phyloP scores from a whole-genome alignment of 202 grass and related monocot genomes.

The Saccharum hybrid region DNA sequence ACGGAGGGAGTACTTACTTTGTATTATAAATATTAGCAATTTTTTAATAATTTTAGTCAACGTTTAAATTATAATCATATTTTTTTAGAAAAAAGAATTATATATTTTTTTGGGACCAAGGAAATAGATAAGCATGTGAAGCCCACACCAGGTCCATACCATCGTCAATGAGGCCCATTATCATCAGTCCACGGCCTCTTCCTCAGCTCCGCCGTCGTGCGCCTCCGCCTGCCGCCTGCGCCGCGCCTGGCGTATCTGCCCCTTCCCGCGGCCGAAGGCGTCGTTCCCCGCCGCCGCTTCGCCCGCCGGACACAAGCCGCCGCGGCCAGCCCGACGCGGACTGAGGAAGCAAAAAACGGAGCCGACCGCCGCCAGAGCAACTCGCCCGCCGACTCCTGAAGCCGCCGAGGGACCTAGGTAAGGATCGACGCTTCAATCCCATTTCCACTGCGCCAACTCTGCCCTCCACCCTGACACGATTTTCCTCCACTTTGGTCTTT shows the following conservation, averaged over 20 bases:
- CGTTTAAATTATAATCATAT: too few relatives aligned
- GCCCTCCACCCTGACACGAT: neutral
- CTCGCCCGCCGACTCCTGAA: neutral
- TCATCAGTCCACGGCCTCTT: slow-evolving; percentile 13
- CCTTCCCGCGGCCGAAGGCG: neutral
- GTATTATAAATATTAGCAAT: too few relatives aligned
- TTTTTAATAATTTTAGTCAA: too few relatives aligned
- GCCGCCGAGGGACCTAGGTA: neutral
- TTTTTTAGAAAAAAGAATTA: too few relatives aligned
- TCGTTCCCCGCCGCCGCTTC: neutral
- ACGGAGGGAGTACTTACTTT: too few relatives aligned
- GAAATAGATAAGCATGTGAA: too few relatives aligned
- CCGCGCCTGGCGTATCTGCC: neutral
- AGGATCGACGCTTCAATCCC: neutral
- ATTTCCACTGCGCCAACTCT: neutral
- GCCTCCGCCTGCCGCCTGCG: neutral
- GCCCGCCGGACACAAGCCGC: neutral
- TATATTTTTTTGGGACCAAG: too few relatives aligned
- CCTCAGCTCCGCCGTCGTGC: neutral
- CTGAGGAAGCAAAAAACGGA: neutral
- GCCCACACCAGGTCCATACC: neutral
- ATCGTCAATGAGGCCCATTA: slow-evolving; percentile 6
- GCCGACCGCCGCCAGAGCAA: neutral
- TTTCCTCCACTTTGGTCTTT: neutral
- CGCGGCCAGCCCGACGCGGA: neutral